Conservation (phyloP, 495 filamentous ascomycete species). For the Hyphodiscus hymeniophilus region DNA sequence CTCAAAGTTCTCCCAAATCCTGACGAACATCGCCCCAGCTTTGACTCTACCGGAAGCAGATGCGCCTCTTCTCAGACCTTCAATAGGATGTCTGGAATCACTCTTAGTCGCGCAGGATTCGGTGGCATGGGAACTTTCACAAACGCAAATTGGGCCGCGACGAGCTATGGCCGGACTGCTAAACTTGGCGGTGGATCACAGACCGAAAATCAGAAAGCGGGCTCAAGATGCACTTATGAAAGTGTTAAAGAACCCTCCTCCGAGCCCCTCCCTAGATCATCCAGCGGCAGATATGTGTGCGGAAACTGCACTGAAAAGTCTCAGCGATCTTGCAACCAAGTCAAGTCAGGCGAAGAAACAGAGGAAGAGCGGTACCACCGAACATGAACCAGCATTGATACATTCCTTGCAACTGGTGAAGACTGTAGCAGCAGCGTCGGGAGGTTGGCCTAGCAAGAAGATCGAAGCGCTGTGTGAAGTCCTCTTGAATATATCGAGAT, state of each 20-base stretch:
- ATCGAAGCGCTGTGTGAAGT: conserved; percentile 86
- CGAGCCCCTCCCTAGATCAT: conserved; percentile 85
- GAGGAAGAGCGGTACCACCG: conserved; percentile 49
- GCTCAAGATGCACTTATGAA: conserved; percentile 84
- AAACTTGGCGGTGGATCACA: conserved; percentile 71
- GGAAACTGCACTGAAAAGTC: conserved; percentile 69
- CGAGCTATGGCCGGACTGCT: conserved; percentile 82
- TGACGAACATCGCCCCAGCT: conserved; percentile 75
- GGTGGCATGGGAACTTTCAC: conserved; percentile 75
- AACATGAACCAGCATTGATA: conserved; percentile 74
- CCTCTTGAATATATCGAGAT: conserved; percentile 76
- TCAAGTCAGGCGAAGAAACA: conserved; percentile 54
- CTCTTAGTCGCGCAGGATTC: conserved; percentile 83
- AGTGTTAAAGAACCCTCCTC: conserved; percentile 73
- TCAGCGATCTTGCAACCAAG: conserved; percentile 58
- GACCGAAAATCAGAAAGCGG: conserved; percentile 91
- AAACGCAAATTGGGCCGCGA: conserved; percentile 78
- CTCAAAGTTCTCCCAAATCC: conserved; percentile 88
- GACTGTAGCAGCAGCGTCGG: conserved; percentile 73
- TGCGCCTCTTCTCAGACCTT: conserved; percentile 75
- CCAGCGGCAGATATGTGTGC: conserved; percentile 94
- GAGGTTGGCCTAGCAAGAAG: conserved; percentile 95
- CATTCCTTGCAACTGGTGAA: conserved; percentile 88
- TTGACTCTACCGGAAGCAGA: conserved; percentile 74
- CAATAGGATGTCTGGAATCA: conserved; percentile 88